Conservation (phyloP, 352 stramenopile genomes). For the Phytophthora fragariaefolia region DNA sequence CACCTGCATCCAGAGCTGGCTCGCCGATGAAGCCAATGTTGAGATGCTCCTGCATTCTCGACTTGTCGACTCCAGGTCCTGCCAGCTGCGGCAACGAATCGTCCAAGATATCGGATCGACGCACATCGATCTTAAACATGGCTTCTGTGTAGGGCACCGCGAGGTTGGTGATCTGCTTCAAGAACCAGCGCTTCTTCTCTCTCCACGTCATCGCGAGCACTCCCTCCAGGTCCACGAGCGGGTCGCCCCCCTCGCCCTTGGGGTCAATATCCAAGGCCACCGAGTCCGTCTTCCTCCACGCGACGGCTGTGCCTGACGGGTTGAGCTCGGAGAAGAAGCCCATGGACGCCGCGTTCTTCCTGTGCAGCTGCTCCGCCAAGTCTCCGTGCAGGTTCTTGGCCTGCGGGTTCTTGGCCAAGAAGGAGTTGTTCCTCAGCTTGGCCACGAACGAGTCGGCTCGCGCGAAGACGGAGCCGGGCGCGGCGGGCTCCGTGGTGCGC, state of each 20-base stretch:
- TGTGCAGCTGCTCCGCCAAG: constrained; percentile 69
- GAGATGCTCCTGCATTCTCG: constrained; percentile 63
- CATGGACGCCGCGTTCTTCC: constrained; percentile 80
- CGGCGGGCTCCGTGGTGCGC: constrained; percentile 43
- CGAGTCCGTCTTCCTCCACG: constrained; percentile 60
- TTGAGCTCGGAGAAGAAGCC: constrained; percentile 71
- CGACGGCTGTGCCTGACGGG: constrained; percentile 48
- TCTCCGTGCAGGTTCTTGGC: constrained; percentile 48
- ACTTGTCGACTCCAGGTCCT: constrained; percentile 30
- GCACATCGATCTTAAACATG: constrained; percentile 68
- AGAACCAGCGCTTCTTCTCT: constrained; percentile 81
- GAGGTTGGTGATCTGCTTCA: constrained; percentile 66
- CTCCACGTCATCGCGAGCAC: constrained; percentile 73
- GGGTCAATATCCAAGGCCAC: constrained; percentile 55
- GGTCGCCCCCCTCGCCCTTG: constrained; percentile 32
- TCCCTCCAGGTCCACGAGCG: constrained; percentile 63
- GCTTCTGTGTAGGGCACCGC: constrained; percentile 67
- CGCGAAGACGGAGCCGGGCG: constrained; percentile 25
- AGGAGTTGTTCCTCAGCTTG: constrained; percentile 69
- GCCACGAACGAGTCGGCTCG: constrained; percentile 53
- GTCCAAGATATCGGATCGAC: constrained; percentile 60
- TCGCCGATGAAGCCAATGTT: constrained; percentile 81
- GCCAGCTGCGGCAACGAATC: constrained; percentile 69
- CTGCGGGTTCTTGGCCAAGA: constrained; percentile 59
- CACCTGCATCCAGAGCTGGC: constrained; percentile 76